Evolutionary conservation across 1,139 yeast species (phyloP).

Genomic region (Yamadazyma spencermartinsiae): DNA sequence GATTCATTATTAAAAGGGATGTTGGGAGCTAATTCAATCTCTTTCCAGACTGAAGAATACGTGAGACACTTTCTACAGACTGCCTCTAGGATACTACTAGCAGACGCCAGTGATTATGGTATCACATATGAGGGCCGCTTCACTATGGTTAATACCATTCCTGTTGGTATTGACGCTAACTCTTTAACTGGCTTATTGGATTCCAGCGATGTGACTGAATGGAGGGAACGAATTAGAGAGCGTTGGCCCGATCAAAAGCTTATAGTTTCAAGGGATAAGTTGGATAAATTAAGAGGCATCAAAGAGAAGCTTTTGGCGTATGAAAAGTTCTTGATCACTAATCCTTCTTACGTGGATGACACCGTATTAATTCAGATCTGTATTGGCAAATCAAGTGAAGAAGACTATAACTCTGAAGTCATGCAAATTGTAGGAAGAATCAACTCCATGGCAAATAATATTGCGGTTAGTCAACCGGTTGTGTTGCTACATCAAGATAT

Average conservation of each 20-base stretch:
- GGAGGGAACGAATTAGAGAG: conserved; percentile 72
- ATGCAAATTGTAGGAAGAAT: conserved; percentile 81
- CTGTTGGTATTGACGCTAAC: conserved; percentile 86
- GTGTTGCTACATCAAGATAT: conserved; percentile 85
- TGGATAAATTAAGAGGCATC: conserved; percentile 85
- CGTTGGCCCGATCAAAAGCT: conserved; percentile 74
- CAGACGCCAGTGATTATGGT: conserved; percentile 80
- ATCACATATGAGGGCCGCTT: conserved; percentile 66
- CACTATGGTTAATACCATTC: conserved; percentile 65
- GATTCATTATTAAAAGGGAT: conserved; percentile 75
- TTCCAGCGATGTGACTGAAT: conserved; percentile 57
- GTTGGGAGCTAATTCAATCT: conserved; percentile 83
- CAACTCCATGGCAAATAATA: conserved; percentile 70
- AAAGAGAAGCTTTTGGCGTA: conserved; percentile 86
- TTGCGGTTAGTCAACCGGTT: conserved; percentile 81
- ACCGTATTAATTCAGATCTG: conserved; percentile 86
- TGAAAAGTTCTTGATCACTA: conserved; percentile 67
- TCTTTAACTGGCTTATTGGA: conserved; percentile 50
- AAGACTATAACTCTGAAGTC: conserved; percentile 68
- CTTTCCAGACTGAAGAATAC: conserved; percentile 91
- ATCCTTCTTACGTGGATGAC: conserved; percentile 70
- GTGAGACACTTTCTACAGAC: conserved; percentile 93
- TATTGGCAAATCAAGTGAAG: conserved; percentile 45
- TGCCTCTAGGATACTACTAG: conserved; percentile 76
- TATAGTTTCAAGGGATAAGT: conserved; percentile 85